Conservation (phyloP, 2,329 filamentous ascomycete genomes). For the Conoideocrella luteorostrata region DNA sequence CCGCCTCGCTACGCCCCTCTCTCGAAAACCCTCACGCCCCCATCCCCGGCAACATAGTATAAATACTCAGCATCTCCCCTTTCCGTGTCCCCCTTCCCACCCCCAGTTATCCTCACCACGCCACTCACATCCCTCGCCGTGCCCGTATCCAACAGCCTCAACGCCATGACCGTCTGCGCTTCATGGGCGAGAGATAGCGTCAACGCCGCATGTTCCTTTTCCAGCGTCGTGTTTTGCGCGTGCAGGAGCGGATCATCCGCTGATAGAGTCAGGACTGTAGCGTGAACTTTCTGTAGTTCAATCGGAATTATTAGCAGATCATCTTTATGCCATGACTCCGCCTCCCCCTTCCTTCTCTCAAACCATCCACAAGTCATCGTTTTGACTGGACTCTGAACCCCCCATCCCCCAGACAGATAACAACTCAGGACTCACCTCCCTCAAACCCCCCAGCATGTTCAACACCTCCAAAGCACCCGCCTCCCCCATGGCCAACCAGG, state of each 20-base stretch:
- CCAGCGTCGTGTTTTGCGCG: conserved; percentile 55
- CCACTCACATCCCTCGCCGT: conserved; percentile 88
- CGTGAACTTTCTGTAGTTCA: conserved; percentile 56
- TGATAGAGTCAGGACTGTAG: conserved; percentile 61
- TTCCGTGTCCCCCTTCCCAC: conserved; percentile 28
- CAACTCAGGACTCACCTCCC: conserved; percentile 62
- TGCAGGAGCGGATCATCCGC: conserved; percentile 68
- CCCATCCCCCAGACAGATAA: too few relatives aligned
- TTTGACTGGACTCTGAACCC: too few relatives aligned
- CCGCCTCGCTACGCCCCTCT: conserved; percentile 62
- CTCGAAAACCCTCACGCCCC: conserved; percentile 76
- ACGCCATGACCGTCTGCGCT: conserved; percentile 62
- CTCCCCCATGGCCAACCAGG: conserved; percentile 52
- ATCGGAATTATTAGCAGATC: too few relatives aligned
- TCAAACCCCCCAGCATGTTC: conserved; percentile 50
- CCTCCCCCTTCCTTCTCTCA: too few relatives aligned
- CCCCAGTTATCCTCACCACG: conserved; percentile 68
- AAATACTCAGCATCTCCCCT: conserved; percentile 60
- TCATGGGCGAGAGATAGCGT: conserved; percentile 67
- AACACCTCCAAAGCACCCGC: conserved; percentile 41
- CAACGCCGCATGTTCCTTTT: conserved; percentile 66
- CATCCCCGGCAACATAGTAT: conserved; percentile 76
- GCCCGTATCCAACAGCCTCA: conserved; percentile 77
- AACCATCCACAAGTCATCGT: too few relatives aligned
- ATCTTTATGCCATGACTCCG: too few relatives aligned